Percentiles rank a stretch among this genome's conserved stretches.
Evolutionary conservation across 2,329 filamentous ascomycete species (phyloP).

Genomic region (Penicillium sp.): DNA sequence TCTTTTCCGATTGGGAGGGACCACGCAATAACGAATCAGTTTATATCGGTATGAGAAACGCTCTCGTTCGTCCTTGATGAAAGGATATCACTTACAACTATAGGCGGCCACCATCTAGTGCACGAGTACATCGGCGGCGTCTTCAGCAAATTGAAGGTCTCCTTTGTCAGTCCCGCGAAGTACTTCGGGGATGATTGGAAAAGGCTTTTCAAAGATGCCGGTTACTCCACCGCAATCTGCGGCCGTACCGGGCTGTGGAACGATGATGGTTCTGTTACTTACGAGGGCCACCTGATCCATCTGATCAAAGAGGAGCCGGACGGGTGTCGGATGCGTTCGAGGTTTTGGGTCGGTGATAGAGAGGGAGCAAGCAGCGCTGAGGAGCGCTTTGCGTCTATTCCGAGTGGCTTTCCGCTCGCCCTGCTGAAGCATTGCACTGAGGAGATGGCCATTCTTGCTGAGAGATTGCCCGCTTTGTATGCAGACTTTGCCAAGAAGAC

Average conservation of each 20-base stretch:
- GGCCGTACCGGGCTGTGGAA: conserved; percentile 9
- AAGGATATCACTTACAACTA: no score
- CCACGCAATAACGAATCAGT: neutral
- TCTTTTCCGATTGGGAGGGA: neutral
- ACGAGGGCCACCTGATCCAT: conserved; percentile 16
- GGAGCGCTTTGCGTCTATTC: conserved; percentile 8
- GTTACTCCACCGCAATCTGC: neutral
- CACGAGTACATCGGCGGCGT: neutral
- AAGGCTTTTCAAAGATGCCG: neutral
- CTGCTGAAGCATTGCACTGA: no score
- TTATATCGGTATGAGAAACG: neutral
- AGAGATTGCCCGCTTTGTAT: no score
- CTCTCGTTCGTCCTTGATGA: no score
- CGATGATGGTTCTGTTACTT: conserved; percentile 1
- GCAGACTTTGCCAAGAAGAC: no score
- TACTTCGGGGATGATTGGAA: neutral
- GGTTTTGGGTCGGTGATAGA: conserved; percentile 18
- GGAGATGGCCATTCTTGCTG: no score
- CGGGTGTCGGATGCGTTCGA: conserved; percentile 13
- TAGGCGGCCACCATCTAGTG: neutral
- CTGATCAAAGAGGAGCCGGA: conserved; percentile 16
- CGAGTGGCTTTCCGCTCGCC: neutral
- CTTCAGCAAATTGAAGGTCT: neutral
- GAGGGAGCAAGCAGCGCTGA: no score
- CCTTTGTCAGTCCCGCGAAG: no score